These are phyloP conservation scores for Chytridiales sp. DNA, from an alignment of 371 early-diverging fungal species.

Conservation along the genomic window DNA sequence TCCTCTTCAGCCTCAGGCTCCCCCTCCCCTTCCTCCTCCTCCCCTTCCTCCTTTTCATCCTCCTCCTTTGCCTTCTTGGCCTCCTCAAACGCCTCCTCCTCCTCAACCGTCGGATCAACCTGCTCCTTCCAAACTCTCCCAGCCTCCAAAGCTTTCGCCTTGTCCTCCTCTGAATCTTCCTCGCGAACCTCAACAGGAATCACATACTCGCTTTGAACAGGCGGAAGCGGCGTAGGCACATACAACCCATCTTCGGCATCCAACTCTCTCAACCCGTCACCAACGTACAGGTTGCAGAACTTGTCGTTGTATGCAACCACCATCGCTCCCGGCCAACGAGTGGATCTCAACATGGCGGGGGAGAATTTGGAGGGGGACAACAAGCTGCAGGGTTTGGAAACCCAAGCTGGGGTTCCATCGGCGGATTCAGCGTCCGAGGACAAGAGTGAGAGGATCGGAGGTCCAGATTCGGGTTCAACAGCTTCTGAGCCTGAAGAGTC, in stretches of 20 bases:
- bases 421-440: slow-evolving; percentile 46
- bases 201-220: slow-evolving; percentile 44
- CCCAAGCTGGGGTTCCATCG: slow-evolving; percentile 45
- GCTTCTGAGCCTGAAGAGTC: slow-evolving; percentile 35
- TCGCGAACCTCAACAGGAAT: slow-evolving; percentile 16
- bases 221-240: slow-evolving; percentile 36
- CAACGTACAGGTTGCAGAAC: slow-evolving; percentile 56
- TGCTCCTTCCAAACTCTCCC: slow-evolving; percentile 34
- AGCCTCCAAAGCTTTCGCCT: slow-evolving; percentile 17
- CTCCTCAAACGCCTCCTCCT: slow-evolving; percentile 49
- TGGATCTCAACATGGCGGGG: slow-evolving; percentile 45
- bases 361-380: slow-evolving; percentile 44
- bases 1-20: slow-evolving; percentile 39
- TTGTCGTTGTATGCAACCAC: slow-evolving; percentile 54
- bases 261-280: slow-evolving; percentile 51
- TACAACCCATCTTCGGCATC: slow-evolving; percentile 13
- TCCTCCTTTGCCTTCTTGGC: slow-evolving; percentile 39
- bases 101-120: slow-evolving; percentile 49
- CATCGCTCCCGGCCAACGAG: slow-evolving; percentile 57
- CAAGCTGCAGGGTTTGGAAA: slow-evolving; percentile 38
- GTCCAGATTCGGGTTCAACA: slow-evolving; percentile 53
- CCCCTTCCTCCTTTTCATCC: slow-evolving; percentile 40
- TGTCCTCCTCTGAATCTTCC: slow-evolving; percentile 27
- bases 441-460: slow-evolving; percentile 41
- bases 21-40: slow-evolving; percentile 36